A percentile compares a stretch with the other conserved stretches of the same genome.
Conservation (phyloP, 768 basidiomycete genomes). For the Phlebiopsis flavidoalba region DNA sequence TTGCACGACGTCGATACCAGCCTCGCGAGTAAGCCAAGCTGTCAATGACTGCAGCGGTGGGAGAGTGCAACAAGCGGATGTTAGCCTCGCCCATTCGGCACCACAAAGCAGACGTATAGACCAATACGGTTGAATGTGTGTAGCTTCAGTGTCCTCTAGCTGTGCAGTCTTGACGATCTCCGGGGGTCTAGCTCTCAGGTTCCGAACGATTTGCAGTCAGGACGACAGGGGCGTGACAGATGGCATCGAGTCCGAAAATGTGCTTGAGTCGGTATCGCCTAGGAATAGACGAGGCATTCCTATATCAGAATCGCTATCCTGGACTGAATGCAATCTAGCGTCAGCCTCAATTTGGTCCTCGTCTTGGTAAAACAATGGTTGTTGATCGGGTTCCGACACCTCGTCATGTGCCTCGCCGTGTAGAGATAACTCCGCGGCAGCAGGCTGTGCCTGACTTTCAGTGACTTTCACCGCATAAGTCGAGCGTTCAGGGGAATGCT, state of each 20-base stretch:
- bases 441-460: not conserved
- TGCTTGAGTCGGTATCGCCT: not conserved
- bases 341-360: constrained; percentile 12
- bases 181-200: not conserved
- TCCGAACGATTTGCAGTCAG: not conserved
- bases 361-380: constrained; percentile 18
- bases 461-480: constrained; percentile 52
- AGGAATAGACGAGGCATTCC: not conserved
- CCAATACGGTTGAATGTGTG: not conserved
- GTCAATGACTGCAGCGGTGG: not conserved
- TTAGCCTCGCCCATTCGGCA: not conserved
- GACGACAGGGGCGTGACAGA: not conserved
- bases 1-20: constrained; percentile 22
- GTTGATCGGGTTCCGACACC: not conserved
- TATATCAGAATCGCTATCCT: not conserved
- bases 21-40: constrained; percentile 1
- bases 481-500: constrained; percentile 67
- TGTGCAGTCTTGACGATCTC: constrained; percentile 3
- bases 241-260: not conserved
- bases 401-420: not conserved
- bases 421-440: not conserved
- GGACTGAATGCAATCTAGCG: not conserved
- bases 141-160: constrained; percentile 1
- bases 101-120: not conserved
- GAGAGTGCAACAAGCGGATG: not conserved